Base-by-base conservation (phyloP, 768 basidiomycete genomes). In the Tylopilus subfusipes region DNA sequence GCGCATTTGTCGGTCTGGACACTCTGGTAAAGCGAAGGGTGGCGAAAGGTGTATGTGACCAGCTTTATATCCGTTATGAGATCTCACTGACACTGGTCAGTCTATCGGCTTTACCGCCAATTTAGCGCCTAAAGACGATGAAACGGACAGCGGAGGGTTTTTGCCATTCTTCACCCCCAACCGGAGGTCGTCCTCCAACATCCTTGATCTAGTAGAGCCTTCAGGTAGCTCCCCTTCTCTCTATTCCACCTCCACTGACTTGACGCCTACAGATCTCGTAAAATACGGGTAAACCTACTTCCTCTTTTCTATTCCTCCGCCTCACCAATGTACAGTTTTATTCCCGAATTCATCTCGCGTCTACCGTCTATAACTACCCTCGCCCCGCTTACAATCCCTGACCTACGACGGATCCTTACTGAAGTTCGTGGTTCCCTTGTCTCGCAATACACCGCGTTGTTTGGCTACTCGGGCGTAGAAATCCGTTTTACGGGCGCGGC, bases 261-360 rank as follows among this genome's bases (percentile, higher is more conserved):
- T 34, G 4, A 18, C 42, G 27, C 39, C 27, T 49, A 60, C 63
- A 83, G 93, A 98, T 74, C 79, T 98, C 11, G 80, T 89, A 4
- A 83, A 86, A 78, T 97, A 88, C 57, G 94, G 94, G 81, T 88
- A 70, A 58, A 42, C 59, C 49, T 42, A 31, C 43, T 34, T 50
- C 27, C 19, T 9, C 10, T 31, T 29, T 43, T 31, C 25, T 21
- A 29, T 18, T n/a, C 36, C 27, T 22, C 33, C 10, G 22, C 40
- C 61, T 34, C 42, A 68, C 33, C 34, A 18, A 42, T 29, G 25
- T 39, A 29, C 54, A 89, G 90, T 4, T 90, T 97, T 58, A 98
- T 98, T 54, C 95, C 95, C 22, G 95, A 98, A 72, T 98, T 98
- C 62, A 81, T 96, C 48, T 93, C 90, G 18, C 88, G 96, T 27